Evolutionary conservation across 2,329 filamentous ascomycete genomes (phyloP).

Genomic region (Neopestalotiopsis sp.): DNA sequence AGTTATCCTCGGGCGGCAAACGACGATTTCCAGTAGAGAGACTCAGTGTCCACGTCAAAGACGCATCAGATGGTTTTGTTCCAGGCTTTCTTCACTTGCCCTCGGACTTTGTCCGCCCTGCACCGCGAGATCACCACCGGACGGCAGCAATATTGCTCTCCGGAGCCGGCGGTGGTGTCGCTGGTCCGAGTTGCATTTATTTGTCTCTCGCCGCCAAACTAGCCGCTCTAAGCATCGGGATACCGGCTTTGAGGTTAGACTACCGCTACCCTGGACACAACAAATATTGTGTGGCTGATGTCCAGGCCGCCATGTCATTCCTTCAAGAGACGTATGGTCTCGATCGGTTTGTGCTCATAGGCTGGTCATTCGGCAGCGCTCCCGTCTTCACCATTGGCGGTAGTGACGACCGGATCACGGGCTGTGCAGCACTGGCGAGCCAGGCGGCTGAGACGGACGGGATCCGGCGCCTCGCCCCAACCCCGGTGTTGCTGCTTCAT

Average conservation of each 20-base stretch:
- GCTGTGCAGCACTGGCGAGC: conserved; percentile 45
- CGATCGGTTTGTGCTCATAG: conserved; percentile 44
- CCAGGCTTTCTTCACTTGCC: conserved; percentile 40
- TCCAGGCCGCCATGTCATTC: conserved; percentile 42
- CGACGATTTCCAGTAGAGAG: not conserved
- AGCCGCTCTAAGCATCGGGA: conserved; percentile 36
- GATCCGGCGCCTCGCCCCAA: conserved; percentile 35
- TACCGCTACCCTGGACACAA: conserved; percentile 34
- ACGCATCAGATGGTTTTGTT: conserved; percentile 26
- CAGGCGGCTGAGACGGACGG: conserved; percentile 44
- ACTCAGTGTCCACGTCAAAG: not conserved
- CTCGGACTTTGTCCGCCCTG: conserved; percentile 37
- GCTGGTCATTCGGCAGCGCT: conserved; percentile 49
- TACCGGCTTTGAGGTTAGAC: conserved; percentile 47
- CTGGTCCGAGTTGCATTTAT: conserved; percentile 46
- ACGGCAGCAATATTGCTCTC: conserved; percentile 10
- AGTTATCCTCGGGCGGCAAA: not conserved
- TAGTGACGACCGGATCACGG: conserved; percentile 29
- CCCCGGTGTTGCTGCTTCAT: conserved; percentile 44
- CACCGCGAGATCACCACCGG: conserved; percentile 28
- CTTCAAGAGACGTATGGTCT: conserved; percentile 37
- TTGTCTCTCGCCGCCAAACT: conserved; percentile 46
- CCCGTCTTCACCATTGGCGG: conserved; percentile 44
- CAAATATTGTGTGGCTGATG: conserved; percentile 42
- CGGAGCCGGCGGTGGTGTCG: conserved; percentile 24